Conservation (phyloP, 495 filamentous ascomycete genomes). For the Penicillium angulare region DNA sequence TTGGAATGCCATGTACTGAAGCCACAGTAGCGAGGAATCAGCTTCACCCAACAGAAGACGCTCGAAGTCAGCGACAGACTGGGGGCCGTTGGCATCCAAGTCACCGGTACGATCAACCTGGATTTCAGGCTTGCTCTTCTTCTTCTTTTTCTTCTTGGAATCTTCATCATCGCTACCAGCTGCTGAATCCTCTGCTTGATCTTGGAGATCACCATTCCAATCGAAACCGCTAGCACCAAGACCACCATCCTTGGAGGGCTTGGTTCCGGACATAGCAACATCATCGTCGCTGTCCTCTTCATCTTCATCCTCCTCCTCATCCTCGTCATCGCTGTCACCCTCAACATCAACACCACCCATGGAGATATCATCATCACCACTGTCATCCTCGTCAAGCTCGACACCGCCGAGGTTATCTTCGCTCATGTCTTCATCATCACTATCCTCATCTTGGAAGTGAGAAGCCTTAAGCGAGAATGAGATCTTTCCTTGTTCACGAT, state of each 20-base stretch:
- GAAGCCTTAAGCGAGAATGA: constrained; percentile 90
- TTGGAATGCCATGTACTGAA: constrained; percentile 96
- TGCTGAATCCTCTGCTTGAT: constrained; percentile 40
- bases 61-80: constrained; percentile 87
- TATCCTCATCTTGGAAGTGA: constrained; percentile 70
- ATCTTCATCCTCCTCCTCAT: constrained; percentile 49
- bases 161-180: constrained; percentile 51
- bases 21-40: constrained; percentile 85
- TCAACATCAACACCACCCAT: constrained; percentile 54
- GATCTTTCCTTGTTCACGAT: constrained; percentile 68
- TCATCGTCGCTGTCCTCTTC: constrained; percentile 42
- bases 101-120: constrained; percentile 86
- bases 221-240: constrained; percentile 82
- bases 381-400: constrained; percentile 42
- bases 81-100: constrained; percentile 84
- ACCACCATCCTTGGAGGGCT: constrained; percentile 42
- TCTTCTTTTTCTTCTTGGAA: constrained; percentile 69
- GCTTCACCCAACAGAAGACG: constrained; percentile 88
- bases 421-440: constrained; percentile 49
- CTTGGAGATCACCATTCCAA: constrained; percentile 68
- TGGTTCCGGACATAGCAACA: constrained; percentile 26
- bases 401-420: constrained; percentile 45
- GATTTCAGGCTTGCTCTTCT: constrained; percentile 72
- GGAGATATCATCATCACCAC: constrained; percentile 43
- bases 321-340: constrained; percentile 27